phyloP scores from a whole-genome alignment of 2,329 filamentous ascomycete genomes.

The Cladosporium cucumerinum region DNA sequence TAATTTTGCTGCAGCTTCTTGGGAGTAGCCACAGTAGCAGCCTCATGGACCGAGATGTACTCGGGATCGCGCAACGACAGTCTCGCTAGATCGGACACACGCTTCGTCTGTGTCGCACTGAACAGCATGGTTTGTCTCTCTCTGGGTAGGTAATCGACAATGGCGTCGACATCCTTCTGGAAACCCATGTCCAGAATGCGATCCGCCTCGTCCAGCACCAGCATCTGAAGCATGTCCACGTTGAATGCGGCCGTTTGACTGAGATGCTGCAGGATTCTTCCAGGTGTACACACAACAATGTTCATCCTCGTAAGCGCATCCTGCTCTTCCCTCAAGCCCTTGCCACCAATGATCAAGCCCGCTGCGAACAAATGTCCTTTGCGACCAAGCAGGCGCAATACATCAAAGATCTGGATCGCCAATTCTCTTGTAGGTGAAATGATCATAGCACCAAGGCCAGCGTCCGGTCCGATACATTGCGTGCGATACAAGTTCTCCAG shows the following conservation, averaged over 20 bases:
- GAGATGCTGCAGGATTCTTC: conserved; percentile 90
- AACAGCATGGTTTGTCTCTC: conserved; percentile 89
- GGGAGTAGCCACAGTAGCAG: conserved; percentile 75
- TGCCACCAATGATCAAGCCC: conserved; percentile 89
- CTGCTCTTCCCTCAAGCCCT: conserved; percentile 81
- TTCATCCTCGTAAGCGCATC: conserved; percentile 89
- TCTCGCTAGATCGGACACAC: conserved; percentile 85
- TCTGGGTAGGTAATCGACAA: conserved; percentile 84
- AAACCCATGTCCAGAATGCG: conserved; percentile 98
- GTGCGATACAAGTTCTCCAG: conserved; percentile 87
- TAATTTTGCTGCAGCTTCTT: conserved; percentile 86
- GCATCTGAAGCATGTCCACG: conserved; percentile 83
- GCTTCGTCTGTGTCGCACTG: conserved; percentile 92
- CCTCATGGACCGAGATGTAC: conserved; percentile 90
- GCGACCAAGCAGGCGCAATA: conserved; percentile 82
- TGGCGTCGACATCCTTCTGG: conserved; percentile 81
- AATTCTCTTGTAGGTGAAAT: conserved; percentile 92
- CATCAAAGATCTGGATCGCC: conserved; percentile 94
- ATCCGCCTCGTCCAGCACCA: conserved; percentile 94
- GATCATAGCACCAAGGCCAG: conserved; percentile 83
- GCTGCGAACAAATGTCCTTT: conserved; percentile 84
- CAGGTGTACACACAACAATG: conserved; percentile 92
- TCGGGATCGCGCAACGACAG: conserved; percentile 86
- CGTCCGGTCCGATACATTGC: conserved; percentile 84
- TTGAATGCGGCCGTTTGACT: conserved; percentile 90